These are phyloP conservation scores for Cryphonectria japonica DNA, from an alignment of 2,329 filamentous ascomycete species.

Conservation along the genomic window DNA sequence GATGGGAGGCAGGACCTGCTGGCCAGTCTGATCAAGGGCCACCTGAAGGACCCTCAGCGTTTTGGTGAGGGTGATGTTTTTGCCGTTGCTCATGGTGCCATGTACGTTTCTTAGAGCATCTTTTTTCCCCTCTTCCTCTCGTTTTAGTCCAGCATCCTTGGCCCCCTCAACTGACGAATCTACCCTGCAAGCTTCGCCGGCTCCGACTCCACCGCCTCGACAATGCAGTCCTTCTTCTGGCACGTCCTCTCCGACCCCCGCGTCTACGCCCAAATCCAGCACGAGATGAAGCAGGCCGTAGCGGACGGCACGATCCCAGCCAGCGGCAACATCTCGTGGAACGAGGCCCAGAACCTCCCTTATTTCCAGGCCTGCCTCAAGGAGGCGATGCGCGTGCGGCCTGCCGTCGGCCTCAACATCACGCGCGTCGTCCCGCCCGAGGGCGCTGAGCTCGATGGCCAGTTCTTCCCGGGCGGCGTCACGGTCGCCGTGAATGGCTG, in stretches of 20 bases:
- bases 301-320: conserved; percentile 39
- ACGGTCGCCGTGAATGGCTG: conserved; percentile 58
- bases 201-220: conserved; percentile 63
- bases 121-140: no score
- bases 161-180: background rate
- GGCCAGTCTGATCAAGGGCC: conserved; percentile 55
- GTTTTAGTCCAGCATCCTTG: no score
- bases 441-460: conserved; percentile 56
- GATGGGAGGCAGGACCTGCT: conserved; percentile 55
- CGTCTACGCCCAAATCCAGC: conserved; percentile 45
- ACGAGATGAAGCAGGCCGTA: conserved; percentile 51
- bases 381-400: conserved; percentile 59
- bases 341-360: conserved; percentile 50
- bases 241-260: conserved; percentile 49
- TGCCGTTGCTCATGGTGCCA: conserved; percentile 60
- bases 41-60: conserved; percentile 51
- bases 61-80: conserved; percentile 59
- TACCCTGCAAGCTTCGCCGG: conserved; percentile 54
- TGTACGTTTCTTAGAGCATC: conserved; percentile 42
- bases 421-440: conserved; percentile 54
- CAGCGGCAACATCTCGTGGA: conserved; percentile 51
- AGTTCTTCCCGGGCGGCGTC: conserved; percentile 56
- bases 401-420: conserved; percentile 60
- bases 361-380: conserved; percentile 63
- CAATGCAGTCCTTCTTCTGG: conserved; percentile 61